Percentiles rank a stretch among this genome's conserved stretches.
Evolutionary conservation across 2,329 filamentous ascomycete species (phyloP).

Genomic region (Alternaria brassicae): DNA sequence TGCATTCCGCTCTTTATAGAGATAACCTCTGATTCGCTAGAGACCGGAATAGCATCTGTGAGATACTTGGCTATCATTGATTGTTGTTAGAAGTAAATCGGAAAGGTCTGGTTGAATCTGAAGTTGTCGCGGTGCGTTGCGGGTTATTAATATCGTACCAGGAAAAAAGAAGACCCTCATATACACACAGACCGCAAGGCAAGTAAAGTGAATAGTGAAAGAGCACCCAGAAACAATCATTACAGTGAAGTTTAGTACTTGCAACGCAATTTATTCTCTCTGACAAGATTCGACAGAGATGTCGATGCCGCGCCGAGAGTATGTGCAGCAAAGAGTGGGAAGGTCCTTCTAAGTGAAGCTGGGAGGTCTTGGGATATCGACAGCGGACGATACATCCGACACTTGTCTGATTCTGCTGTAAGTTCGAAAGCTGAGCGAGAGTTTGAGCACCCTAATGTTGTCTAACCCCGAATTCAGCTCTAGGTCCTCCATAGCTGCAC

Average conservation of each 20-base stretch:
- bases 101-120: neutral
- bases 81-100: neutral
- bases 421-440: neutral
- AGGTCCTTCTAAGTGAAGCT: neutral
- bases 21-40: neutral
- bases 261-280: neutral
- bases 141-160: neutral
- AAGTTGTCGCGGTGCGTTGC: neutral
- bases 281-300: neutral
- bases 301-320: neutral
- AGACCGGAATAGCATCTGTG: neutral
- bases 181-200: neutral
- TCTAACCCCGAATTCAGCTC: neutral
- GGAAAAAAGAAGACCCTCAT: neutral
- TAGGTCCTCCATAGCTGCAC: neutral
- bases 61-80: neutral
- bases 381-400: neutral
- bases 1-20: neutral
- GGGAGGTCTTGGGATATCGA: neutral
- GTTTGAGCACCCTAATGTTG: neutral
- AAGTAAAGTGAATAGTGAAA: neutral
- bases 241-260: neutral
- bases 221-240: neutral
- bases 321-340: neutral
- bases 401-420: neutral